phyloP scores from a whole-genome alignment of 2,329 filamentous ascomycete species.

The Saccharata proteae region DNA sequence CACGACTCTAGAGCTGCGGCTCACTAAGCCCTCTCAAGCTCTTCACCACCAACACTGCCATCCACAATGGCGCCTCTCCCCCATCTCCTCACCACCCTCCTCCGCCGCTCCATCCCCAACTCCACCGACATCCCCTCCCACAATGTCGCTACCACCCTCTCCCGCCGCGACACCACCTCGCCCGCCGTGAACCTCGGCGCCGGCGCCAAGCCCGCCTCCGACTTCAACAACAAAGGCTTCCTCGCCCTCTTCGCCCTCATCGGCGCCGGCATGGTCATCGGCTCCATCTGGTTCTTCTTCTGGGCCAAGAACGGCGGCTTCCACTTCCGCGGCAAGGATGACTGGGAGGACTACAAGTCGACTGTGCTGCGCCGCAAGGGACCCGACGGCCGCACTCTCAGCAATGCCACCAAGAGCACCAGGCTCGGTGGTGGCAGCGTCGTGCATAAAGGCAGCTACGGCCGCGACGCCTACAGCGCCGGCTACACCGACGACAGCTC shows the following conservation, averaged over 20 bases:
- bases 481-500: conserved; percentile 35
- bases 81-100: conserved; percentile 1
- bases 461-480: conserved; percentile 17
- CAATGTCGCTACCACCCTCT: not conserved
- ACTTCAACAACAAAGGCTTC: conserved; percentile 46
- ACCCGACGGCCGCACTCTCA: conserved; percentile 76
- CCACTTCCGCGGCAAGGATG: conserved; percentile 58
- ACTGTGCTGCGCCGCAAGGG: conserved; percentile 83
- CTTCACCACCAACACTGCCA: not conserved
- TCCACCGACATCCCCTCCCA: not conserved
- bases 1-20: too few species aligned
- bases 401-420: conserved; percentile 70
- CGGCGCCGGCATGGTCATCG: conserved; percentile 61
- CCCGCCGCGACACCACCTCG: not conserved
- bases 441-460: conserved; percentile 51
- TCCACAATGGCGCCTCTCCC: conserved; percentile 5
- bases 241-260: conserved; percentile 85
- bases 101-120: conserved; percentile 4
- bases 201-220: conserved; percentile 23
- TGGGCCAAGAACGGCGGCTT: conserved; percentile 96
- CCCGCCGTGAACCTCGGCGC: conserved; percentile 14
- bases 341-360: conserved; percentile 98
- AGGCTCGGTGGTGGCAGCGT: conserved; percentile 75
- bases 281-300: conserved; percentile 90
- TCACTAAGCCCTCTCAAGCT: too few species aligned